Conservation (phyloP, 176 grass and related monocot species). For the Zoysia japonica region DNA sequence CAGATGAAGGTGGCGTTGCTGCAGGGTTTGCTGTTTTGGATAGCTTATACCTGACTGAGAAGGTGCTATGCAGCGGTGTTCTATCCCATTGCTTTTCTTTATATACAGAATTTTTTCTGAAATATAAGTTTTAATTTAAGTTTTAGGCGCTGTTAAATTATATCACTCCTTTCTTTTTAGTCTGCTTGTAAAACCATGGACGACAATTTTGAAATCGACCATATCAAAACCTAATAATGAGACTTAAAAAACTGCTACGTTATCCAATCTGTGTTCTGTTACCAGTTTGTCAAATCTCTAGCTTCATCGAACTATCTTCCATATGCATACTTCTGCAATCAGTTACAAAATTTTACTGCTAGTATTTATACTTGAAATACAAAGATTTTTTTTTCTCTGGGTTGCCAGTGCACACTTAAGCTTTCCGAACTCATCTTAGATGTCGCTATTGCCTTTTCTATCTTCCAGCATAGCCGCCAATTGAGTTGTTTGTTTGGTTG, state of each 20-base stretch:
- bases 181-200: background rate
- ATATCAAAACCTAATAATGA: constrained; percentile 3
- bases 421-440: background rate
- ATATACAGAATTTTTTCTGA: background rate
- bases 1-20: constrained; percentile 95
- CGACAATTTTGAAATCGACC: background rate
- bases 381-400: background rate
- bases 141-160: constrained; percentile 10
- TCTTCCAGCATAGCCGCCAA: background rate
- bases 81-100: constrained; percentile 19
- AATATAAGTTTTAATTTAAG: background rate
- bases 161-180: background rate
- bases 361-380: background rate
- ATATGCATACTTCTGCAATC: background rate
- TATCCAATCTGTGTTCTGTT: background rate
- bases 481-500: background rate
- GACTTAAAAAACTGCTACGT: constrained; percentile 5
- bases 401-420: background rate
- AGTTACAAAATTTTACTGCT: background rate
- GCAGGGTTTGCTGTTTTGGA: constrained; percentile 96
- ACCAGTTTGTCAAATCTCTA: background rate
- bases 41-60: constrained; percentile 75
- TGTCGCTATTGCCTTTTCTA: background rate
- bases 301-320: background rate
- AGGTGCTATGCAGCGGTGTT: constrained; percentile 29